These are phyloP conservation scores for Cyberlindnera galapagoensis DNA, from an alignment of 805 yeast genomes.

Conservation along the genomic window DNA sequence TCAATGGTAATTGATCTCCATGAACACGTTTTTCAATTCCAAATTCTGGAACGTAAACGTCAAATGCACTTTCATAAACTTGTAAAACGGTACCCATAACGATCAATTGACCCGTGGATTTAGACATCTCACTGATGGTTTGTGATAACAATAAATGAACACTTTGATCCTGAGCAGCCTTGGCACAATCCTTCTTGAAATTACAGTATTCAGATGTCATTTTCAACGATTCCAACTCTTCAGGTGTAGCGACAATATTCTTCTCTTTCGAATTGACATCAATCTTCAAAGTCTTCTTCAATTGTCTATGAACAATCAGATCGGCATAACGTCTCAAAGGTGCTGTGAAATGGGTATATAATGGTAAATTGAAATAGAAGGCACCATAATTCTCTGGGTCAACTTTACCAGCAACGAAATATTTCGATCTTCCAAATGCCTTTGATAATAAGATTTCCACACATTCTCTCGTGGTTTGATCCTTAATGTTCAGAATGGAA, in stretches of 20 bases:
- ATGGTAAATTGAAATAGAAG: conserved; percentile 73
- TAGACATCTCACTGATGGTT: conserved; percentile 68
- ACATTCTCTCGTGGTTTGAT: conserved; percentile 58
- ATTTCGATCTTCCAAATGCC: conserved; percentile 79
- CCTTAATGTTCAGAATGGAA: conserved; percentile 59
- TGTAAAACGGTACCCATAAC: conserved; percentile 84
- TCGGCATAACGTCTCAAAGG: conserved; percentile 93
- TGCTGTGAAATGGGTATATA: conserved; percentile 90
- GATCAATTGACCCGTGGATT: conserved; percentile 71
- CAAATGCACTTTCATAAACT: conserved; percentile 95
- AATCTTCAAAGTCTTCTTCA: conserved; percentile 56
- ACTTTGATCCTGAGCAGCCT: conserved; percentile 90
- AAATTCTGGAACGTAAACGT: conserved; percentile 84
- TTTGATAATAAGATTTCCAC: conserved; percentile 76
- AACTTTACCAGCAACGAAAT: conserved; percentile 80
- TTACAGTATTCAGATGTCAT: conserved; percentile 89
- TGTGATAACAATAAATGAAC: conserved; percentile 81
- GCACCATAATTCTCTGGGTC: conserved; percentile 76
- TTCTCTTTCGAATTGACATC: not conserved
- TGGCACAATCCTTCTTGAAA: conserved; percentile 92
- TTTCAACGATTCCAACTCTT: conserved; percentile 64
- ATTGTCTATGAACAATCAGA: conserved; percentile 85
- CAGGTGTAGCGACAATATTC: conserved; percentile 15
- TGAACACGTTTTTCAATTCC: conserved; percentile 95
- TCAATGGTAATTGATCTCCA: conserved; percentile 91